Evolutionary conservation across 2,329 filamentous ascomycete genomes (phyloP), one percentile per base, ranked within the genome.

Genomic region (Aureobasidium subglaciale): DNA sequence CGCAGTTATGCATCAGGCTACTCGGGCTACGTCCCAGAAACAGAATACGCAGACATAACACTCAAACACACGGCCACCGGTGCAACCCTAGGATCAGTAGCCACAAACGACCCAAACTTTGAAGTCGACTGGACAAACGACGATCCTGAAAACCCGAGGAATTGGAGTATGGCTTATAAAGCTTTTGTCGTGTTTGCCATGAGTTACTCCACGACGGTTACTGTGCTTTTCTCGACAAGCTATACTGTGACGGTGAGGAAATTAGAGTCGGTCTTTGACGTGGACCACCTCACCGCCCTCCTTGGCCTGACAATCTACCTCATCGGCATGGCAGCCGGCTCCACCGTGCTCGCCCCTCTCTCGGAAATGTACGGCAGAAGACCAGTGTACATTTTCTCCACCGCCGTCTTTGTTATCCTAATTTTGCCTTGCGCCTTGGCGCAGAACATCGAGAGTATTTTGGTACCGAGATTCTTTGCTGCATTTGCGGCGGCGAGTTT

Each of bases 301-400:
- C 73, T 93, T 2, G 89, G 89, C 5, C 75, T 95, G 41, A 93
- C 89, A 0, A 85, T 85, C 0, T 95, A 93, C 65, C 76, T 93
- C 8, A 29, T 89, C 22, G 89, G 89, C 5, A 77, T 93, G 43
- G 88, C 87, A 0, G 69, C 78, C 1, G 89, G 89, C 1, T 85
- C 82, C 30, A 72, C 93, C 57, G 71, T 93, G 27, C 76, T 90
- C 38, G 89, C 89, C 1, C 88, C 89, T 0, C 70, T 92, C 49
- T 84, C 80, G 59, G 86, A 89, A 70, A 77, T 89, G 63, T 87
- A 82, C 61, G 86, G 86, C 4, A 77, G 86, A 7, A 75, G 78
- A 48, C 78, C 76, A 0, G 83, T 93, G 8, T 92, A 90, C 64
- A 69, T 88, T 1, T 72, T 81, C 29, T 84, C 84, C 61, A 73